Base-by-base conservation (phyloP, 2,329 filamentous ascomycete genomes). In the Epichloe sp. region DNA sequence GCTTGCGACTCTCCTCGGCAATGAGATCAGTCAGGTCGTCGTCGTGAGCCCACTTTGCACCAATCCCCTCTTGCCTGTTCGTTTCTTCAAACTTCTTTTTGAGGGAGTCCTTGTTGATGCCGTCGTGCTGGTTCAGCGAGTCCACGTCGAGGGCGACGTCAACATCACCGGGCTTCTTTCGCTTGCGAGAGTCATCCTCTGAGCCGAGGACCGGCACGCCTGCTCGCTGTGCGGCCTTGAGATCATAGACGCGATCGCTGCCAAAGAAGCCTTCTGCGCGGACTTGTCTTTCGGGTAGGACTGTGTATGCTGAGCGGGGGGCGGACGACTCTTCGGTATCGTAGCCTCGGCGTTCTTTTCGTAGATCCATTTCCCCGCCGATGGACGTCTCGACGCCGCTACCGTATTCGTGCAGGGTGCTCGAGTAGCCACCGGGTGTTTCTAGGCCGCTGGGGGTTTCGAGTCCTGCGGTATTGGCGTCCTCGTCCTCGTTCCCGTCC, bases 21-120 rank as follows among this genome's bases (percentile, higher is more conserved):
- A 98, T 96, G 87, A 98, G 94, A 62, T 95, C 87, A 60, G 84
- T 91, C 52, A 98, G 69, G 63, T 96, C 91, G 59, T 97, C 91
- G 65, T 95, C 87, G 68, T 77, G 75, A 52, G 81, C 79, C 79
- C 84, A 88, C 60, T 82, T 78, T 21, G 81, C 79, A 37, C 83
- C 82, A 23, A 78, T 66, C 17, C 82, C 81, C 63, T 86, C 85
- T 56, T 83, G 77, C 53, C 72, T 75, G 62, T 68, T 79, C 64
- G 73, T 85, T 74, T 72, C 81, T 53, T 97, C 90, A 62, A 94
- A 98, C 63, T 84, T 78, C 61, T 78, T 65, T 78, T 78, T 79
- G 60, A 98, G 67, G 59, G 90, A 86, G 26, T 95, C 90, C 66
- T 91, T 95, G 68, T 79, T 85, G 61, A 97, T 76, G 44, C 84